These are phyloP conservation scores for Citeromyces nyonsensis DNA, from an alignment of 805 yeast species.

Conservation along the genomic window DNA sequence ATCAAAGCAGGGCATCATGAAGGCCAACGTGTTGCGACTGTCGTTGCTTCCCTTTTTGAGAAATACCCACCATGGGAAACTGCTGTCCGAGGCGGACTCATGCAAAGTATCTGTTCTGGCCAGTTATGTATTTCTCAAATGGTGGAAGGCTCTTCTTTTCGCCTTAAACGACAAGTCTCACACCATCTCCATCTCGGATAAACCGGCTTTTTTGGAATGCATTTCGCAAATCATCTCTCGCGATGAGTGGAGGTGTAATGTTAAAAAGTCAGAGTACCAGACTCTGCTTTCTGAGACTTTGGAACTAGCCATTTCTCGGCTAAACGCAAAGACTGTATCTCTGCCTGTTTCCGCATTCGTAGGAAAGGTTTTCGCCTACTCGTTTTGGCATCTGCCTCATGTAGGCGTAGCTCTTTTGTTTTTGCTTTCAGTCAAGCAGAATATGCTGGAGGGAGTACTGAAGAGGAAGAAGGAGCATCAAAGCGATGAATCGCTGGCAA, in stretches of 20 bases:
- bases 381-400: constrained; percentile 36
- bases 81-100: constrained; percentile 3
- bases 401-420: constrained; percentile 43
- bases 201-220: constrained; percentile 37
- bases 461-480: neutral
- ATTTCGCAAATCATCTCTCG: constrained; percentile 32
- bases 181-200: constrained; percentile 26
- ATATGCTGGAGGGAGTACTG: neutral
- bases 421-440: constrained; percentile 13
- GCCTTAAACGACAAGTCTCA: constrained; percentile 12
- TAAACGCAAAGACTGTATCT: constrained; percentile 33
- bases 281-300: constrained; percentile 32
- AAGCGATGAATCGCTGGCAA: neutral
- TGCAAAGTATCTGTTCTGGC: constrained; percentile 3
- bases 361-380: constrained; percentile 57
- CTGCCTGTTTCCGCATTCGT: constrained; percentile 47
- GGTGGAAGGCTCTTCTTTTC: constrained; percentile 37
- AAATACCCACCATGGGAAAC: constrained; percentile 5
- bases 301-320: constrained; percentile 29
- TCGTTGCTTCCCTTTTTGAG: constrained; percentile 28
- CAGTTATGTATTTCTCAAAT: constrained; percentile 16
- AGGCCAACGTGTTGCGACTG: constrained; percentile 30
- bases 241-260: constrained; percentile 24
- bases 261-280: constrained; percentile 13
- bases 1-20: constrained; percentile 19